Evolutionary conservation across 106 monocot species (phyloP), one percentile per base, ranked within the genome.

Genomic region (Acorus calamus): DNA sequence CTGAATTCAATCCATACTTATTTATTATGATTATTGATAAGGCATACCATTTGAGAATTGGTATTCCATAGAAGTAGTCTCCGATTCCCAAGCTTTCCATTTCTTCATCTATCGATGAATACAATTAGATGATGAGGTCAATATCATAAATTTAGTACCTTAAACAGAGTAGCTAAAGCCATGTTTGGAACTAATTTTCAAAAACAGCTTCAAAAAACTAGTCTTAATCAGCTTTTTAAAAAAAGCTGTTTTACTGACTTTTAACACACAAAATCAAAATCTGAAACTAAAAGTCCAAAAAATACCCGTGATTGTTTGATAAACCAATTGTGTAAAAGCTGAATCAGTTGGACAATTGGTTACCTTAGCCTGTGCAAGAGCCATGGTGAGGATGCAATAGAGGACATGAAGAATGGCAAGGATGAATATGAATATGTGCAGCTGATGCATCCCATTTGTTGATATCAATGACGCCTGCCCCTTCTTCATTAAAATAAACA

Each of bases 81-180:
- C 81, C 8, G 69, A 54, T 62, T 81, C 85, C 85, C 85, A 86
- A 14, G 69, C 64, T 55, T 81, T 86, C 85, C 81, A 86, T 60
- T 61, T 68, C 42, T 52, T 65, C 52, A 81, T 81, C 85, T 86
- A 51, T 72, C 8, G 14, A 53, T 28, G 5, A 3, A 8, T 8
- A 49, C 2, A 14, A 52, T 63, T 5, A 52, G 8, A 61, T 0
- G 5, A 60, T 7, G 28, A 28, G 28, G 28, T 28, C 28, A 28
- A 28, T 28, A 28, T 28, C 28, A 28, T 28, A 28, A 28, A 28
- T 28, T 28, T 28, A 28, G 28, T 28, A 28, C 28, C 28, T 28
- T 28, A 28, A 28, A 28, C 28, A 28, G 28, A 28, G 1, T 1
- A 28, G 28, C 28, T 28, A 28, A 28, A 28, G 28, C 28, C 28